phyloP scores from a whole-genome alignment of 1,284 basidiomycete species.

The Ustilago loliicola region DNA sequence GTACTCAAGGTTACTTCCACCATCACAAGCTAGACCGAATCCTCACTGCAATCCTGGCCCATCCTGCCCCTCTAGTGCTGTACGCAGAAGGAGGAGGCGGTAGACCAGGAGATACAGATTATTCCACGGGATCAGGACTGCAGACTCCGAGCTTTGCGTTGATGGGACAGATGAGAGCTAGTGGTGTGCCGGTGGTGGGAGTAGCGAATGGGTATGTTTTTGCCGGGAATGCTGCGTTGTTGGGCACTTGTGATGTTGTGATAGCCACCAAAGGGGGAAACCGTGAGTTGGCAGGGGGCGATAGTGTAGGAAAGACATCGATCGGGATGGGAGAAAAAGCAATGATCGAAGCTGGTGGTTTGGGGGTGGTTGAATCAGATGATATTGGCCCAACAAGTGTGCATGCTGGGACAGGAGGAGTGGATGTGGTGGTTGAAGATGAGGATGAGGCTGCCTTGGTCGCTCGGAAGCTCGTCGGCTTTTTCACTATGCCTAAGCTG shows the following conservation, averaged over 20 bases:
- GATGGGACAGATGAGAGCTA: slow-evolving; percentile 42
- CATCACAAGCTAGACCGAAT: slow-evolving; percentile 57
- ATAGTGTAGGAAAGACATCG: slow-evolving; percentile 21
- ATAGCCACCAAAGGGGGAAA: slow-evolving; percentile 42
- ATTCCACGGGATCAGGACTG: slow-evolving; percentile 29
- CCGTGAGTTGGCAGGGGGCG: slow-evolving; percentile 2
- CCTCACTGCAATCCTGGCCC: slow-evolving; percentile 23
- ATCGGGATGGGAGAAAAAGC: slow-evolving; percentile 59
- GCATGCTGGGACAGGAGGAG: slow-evolving; percentile 46
- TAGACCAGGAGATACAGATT: slow-evolving; percentile 53
- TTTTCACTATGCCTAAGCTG: slow-evolving; percentile 39
- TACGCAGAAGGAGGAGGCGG: slow-evolving; percentile 62
- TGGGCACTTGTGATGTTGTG: slow-evolving; percentile 56
- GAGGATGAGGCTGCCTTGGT: slow-evolving; percentile 39
- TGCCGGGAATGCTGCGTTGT: slow-evolving; percentile 57
- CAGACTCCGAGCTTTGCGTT: slow-evolving; percentile 54
- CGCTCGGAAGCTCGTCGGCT: slow-evolving; percentile 30
- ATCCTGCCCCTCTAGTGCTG: slow-evolving; percentile 50
- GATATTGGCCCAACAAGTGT: slow-evolving; percentile 42
- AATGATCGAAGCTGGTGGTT: slow-evolving; percentile 59
- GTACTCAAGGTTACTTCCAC: slow-evolving; percentile 57
- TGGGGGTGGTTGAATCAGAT: slow-evolving; percentile 47
- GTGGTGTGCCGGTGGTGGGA: slow-evolving; percentile 49
- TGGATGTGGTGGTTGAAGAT: slow-evolving; percentile 46
- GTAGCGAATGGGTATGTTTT: slow-evolving; percentile 57